Percentiles rank a stretch among this genome's conserved stretches.
phyloP scores from a whole-genome alignment of 352 stramenopile genomes.

The Elongisporangium anandrum region DNA sequence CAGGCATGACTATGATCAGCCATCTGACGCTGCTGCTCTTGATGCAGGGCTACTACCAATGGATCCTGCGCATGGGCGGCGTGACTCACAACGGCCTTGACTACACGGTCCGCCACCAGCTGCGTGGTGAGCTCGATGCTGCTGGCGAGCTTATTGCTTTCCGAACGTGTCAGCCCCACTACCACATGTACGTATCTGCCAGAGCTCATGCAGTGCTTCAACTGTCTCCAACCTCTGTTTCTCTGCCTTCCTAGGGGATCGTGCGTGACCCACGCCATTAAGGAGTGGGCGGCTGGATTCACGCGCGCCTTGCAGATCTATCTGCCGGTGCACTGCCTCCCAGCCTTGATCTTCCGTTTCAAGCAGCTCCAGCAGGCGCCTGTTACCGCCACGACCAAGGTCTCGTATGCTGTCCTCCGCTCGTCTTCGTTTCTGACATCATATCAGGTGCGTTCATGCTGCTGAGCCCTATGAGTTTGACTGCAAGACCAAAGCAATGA shows the following conservation, averaged over 20 bases:
- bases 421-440: slow-evolving; percentile 82
- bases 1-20: not conserved
- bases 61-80: slow-evolving; percentile 68
- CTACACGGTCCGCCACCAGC: slow-evolving; percentile 57
- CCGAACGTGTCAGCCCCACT: slow-evolving; percentile 78
- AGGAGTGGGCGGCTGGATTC: slow-evolving; percentile 69
- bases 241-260: slow-evolving; percentile 56
- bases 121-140: slow-evolving; percentile 40
- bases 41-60: slow-evolving; percentile 78
- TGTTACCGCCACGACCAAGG: slow-evolving; percentile 33
- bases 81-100: slow-evolving; percentile 74
- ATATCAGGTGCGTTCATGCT: slow-evolving; percentile 70
- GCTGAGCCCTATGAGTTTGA: too few species aligned
- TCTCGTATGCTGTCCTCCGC: slow-evolving; percentile 65
- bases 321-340: slow-evolving; percentile 73
- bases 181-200: slow-evolving; percentile 57
- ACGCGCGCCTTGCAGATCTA: slow-evolving; percentile 78
- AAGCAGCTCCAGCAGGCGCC: slow-evolving; percentile 46
- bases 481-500: not conserved
- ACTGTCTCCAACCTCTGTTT: not conserved
- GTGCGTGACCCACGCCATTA: slow-evolving; percentile 71
- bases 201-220: not conserved
- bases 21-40: not conserved
- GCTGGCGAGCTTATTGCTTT: slow-evolving; percentile 41
- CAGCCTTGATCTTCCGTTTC: slow-evolving; percentile 73